These are phyloP conservation scores for Pseudogymnoascus sp. DNA, from an alignment of 2,329 filamentous ascomycete genomes.

Conservation along the genomic window DNA sequence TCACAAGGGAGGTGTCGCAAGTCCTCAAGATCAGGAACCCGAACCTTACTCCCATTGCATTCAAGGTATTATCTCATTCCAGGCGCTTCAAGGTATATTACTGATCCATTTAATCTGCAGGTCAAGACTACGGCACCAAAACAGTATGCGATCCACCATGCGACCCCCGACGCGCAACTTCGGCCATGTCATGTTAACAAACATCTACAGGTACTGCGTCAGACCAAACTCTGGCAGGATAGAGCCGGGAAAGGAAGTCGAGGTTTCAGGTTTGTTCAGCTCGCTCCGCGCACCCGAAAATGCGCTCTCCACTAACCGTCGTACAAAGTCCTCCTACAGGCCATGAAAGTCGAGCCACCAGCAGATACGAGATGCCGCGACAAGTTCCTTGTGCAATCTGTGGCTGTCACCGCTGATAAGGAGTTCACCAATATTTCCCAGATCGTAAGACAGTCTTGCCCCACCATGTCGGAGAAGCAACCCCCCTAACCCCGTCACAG, in stretches of 20 bases:
- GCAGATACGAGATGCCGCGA: constrained; percentile 84
- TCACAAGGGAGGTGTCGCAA: constrained; percentile 57
- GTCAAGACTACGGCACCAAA: constrained; percentile 99
- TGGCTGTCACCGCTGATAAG: constrained; percentile 72
- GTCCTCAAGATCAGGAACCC: constrained; percentile 57
- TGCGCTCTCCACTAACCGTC: constrained; percentile 21
- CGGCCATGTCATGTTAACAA: constrained; percentile 21
- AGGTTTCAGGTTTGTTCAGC: constrained; percentile 68
- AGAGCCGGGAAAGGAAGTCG: constrained; percentile 79
- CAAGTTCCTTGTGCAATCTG: constrained; percentile 95
- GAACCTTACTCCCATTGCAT: constrained; percentile 53
- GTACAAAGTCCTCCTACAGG: constrained; percentile 75
- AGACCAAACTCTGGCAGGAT: constrained; percentile 95
- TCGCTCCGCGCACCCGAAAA: neutral
- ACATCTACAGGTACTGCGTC: constrained; percentile 73
- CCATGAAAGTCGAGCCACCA: constrained; percentile 92
- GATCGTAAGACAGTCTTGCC: constrained; percentile 52
- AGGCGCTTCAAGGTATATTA: constrained; percentile 19
- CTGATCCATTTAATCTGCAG: constrained; percentile 37
- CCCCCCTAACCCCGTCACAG: constrained; percentile 14
- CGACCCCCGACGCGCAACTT: constrained; percentile 13
- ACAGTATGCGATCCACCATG: constrained; percentile 57
- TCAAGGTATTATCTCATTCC: constrained; percentile 48
- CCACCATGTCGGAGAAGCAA: neutral
- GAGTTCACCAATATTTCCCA: constrained; percentile 72